Percentiles rank a stretch among this genome's conserved stretches.
These are phyloP conservation scores for Ploettnerulaceae sp. DNA, from an alignment of 2,329 filamentous ascomycete genomes.

Conservation along the genomic window DNA sequence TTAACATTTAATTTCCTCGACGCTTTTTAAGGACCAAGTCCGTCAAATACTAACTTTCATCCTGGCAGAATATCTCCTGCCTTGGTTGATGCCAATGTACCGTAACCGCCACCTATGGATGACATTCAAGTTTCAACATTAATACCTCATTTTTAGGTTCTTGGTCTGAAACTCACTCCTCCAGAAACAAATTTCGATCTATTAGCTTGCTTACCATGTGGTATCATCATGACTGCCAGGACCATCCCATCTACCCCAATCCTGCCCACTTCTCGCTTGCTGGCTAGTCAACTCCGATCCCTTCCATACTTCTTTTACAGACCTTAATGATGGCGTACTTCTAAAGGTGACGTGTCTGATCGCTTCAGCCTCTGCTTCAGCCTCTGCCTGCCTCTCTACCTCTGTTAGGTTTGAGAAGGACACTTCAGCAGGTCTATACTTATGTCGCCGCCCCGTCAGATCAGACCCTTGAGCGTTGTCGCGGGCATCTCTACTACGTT, in stretches of 20 bases:
- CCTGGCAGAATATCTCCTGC: too few relatives aligned
- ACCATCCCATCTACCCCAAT: background rate
- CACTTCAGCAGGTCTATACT: background rate
- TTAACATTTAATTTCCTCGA: too few relatives aligned
- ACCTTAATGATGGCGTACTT: conserved; percentile 8
- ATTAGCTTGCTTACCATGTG: background rate
- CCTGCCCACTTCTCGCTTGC: background rate
- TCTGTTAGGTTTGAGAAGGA: conserved; percentile 5
- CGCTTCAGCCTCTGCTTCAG: background rate
- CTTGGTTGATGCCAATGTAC: too few relatives aligned
- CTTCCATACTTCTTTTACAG: background rate
- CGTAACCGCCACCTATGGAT: too few relatives aligned
- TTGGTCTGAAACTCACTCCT: too few relatives aligned
- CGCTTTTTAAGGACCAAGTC: too few relatives aligned
- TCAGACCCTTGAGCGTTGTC: too few relatives aligned
- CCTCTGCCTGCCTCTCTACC: conserved; percentile 8
- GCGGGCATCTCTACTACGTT: background rate
- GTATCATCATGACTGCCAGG: background rate
- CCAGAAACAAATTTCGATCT: too few relatives aligned
- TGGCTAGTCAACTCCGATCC: background rate
- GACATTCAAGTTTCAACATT: too few relatives aligned
- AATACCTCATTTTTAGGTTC: too few relatives aligned
- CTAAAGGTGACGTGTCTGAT: conserved; percentile 15
- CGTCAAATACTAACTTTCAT: too few relatives aligned
- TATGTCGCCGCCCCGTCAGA: too few relatives aligned